Conservation (phyloP, 345 rosid genomes). For the Populus davidiana region DNA sequence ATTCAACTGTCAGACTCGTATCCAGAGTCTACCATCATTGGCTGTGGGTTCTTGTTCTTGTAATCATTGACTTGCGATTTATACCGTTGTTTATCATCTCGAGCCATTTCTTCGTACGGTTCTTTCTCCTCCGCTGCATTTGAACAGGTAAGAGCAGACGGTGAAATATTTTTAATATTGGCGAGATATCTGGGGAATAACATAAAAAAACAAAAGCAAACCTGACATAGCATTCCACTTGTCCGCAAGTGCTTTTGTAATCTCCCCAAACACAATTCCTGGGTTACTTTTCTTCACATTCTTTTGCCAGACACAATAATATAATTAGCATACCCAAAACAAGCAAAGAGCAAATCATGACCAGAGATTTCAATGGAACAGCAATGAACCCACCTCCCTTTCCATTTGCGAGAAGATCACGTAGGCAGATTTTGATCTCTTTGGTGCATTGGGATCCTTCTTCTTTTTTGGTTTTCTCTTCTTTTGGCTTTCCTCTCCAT, state of each 20-base stretch:
- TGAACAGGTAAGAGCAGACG: background rate
- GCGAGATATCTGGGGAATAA: background rate
- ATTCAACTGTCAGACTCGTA: constrained; percentile 22
- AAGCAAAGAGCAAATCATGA: background rate
- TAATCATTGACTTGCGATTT: constrained; percentile 62
- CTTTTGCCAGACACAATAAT: constrained; percentile 35
- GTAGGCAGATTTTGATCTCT: constrained; percentile 72
- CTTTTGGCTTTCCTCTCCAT: constrained; percentile 61
- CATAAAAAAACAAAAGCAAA: constrained; percentile 8
- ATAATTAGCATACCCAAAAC: constrained; percentile 11
- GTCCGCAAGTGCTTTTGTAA: constrained; percentile 63
- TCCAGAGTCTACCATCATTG: constrained; percentile 62
- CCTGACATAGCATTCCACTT: constrained; percentile 83
- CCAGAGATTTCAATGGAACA: background rate
- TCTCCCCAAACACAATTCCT: constrained; percentile 63
- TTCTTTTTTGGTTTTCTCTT: constrained; percentile 79
- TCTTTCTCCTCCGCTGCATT: constrained; percentile 63
- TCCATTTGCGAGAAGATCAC: constrained; percentile 72
- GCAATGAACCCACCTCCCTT: constrained; percentile 61
- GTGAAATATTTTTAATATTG: background rate
- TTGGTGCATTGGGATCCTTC: constrained; percentile 98
- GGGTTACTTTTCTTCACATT: constrained; percentile 71
- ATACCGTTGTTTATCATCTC: constrained; percentile 71
- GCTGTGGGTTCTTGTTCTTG: constrained; percentile 65
- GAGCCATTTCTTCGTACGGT: constrained; percentile 74